Evolutionary conservation across 805 yeast genomes (phyloP).

Genomic region (Lipomyces kockii): DNA sequence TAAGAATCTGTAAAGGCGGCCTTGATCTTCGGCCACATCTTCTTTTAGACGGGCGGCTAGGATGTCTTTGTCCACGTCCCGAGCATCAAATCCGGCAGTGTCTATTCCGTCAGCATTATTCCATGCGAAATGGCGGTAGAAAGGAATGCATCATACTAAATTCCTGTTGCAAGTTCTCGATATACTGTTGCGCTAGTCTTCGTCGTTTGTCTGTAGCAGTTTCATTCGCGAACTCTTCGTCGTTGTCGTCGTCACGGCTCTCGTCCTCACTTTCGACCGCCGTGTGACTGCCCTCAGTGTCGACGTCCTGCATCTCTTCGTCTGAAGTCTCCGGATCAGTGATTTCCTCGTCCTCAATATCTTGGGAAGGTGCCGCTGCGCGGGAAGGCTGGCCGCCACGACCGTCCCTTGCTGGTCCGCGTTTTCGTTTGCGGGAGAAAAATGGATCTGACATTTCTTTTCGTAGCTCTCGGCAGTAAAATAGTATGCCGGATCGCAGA

Average conservation of each 20-base stretch:
- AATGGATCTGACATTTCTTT: constrained; percentile 34
- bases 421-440: constrained; percentile 35
- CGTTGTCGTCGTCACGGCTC: constrained; percentile 66
- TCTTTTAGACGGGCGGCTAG: constrained; percentile 76
- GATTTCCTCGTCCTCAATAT: constrained; percentile 38
- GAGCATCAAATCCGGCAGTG: constrained; percentile 72
- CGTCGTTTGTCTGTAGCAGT: constrained; percentile 92
- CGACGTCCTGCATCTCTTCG: constrained; percentile 20
- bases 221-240: constrained; percentile 51
- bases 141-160: constrained; percentile 31
- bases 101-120: constrained; percentile 42
- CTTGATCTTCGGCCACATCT: constrained; percentile 90
- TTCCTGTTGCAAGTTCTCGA: constrained; percentile 74
- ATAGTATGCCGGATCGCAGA: not conserved
- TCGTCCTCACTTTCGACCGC: constrained; percentile 38
- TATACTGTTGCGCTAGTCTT: constrained; percentile 89
- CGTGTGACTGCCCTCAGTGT: constrained; percentile 35
- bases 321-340: constrained; percentile 32
- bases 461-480: not conserved
- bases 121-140: not conserved
- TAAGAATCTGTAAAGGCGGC: constrained; percentile 68
- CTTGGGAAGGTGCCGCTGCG: not conserved
- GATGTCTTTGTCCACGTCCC: constrained; percentile 86
- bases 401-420: constrained; percentile 12
- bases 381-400: constrained; percentile 4